phyloP scores from a whole-genome alignment of 1,284 basidiomycete genomes.

The Stygiomarasmius scandens region DNA sequence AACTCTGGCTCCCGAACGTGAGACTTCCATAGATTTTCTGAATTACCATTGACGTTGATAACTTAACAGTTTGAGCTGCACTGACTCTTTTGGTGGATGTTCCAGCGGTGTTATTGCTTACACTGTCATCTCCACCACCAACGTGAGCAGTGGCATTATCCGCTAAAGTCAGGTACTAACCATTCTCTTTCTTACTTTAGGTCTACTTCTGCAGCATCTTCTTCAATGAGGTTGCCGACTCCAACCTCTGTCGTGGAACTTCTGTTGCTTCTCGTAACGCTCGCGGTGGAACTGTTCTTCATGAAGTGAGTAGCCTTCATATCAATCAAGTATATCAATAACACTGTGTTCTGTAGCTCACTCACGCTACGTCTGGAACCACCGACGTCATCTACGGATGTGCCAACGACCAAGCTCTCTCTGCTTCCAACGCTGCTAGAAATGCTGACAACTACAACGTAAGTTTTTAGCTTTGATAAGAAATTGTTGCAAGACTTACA shows the following conservation, averaged over 20 bases:
- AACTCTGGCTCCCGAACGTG: constrained; percentile 21
- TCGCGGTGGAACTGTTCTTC: constrained; percentile 22
- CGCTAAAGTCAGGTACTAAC: no score
- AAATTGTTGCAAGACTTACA: neutral
- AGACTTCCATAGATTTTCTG: neutral
- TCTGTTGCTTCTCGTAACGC: constrained; percentile 21
- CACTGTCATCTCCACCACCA: constrained; percentile 21
- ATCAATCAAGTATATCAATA: no score
- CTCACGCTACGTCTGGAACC: constrained; percentile 19
- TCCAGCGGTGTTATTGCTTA: constrained; percentile 22
- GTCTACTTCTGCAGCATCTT: constrained; percentile 25
- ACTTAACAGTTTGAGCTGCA: constrained; percentile 19
- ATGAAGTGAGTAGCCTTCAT: constrained; percentile 15
- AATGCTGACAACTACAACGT: constrained; percentile 27
- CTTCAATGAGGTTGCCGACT: constrained; percentile 20
- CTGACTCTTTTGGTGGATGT: constrained; percentile 20
- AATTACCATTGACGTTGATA: neutral
- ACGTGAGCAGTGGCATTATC: constrained; percentile 10
- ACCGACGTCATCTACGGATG: constrained; percentile 22
- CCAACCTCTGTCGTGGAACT: constrained; percentile 18
- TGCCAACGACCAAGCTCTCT: constrained; percentile 18
- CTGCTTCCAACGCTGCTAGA: constrained; percentile 9
- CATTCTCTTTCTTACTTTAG: neutral
- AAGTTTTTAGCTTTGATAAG: neutral
- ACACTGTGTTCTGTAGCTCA: constrained; percentile 8